phyloP scores from a whole-genome alignment of 2,329 filamentous ascomycete species.

The Exserohilum rostratum region DNA sequence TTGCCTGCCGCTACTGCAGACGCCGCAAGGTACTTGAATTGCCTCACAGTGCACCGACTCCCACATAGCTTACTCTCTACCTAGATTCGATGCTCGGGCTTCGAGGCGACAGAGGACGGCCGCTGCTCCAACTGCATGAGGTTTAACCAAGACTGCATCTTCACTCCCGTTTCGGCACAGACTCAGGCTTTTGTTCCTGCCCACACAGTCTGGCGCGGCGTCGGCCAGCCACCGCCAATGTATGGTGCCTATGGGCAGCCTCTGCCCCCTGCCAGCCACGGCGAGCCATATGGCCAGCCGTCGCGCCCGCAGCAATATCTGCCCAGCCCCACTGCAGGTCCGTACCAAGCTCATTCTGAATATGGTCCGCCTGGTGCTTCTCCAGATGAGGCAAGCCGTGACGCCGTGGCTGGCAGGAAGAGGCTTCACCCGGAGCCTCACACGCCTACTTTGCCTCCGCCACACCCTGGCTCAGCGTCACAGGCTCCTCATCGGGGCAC shows the following conservation, averaged over 20 bases:
- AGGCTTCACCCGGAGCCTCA: conserved; percentile 57
- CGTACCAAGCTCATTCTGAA: conserved; percentile 47
- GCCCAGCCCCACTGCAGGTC: conserved; percentile 54
- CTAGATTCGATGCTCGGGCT: conserved; percentile 77
- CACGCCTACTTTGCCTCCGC: conserved; percentile 57
- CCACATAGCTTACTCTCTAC: conserved; percentile 19
- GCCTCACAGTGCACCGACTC: background rate
- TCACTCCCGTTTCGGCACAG: conserved; percentile 76
- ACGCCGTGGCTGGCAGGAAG: conserved; percentile 52
- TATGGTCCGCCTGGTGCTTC: conserved; percentile 41
- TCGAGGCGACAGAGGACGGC: conserved; percentile 73
- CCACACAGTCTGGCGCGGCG: conserved; percentile 65
- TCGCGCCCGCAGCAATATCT: conserved; percentile 52
- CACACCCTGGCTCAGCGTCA: conserved; percentile 53
- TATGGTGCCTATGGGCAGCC: conserved; percentile 60
- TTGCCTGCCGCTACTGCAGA: conserved; percentile 66
- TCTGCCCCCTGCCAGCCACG: conserved; percentile 48
- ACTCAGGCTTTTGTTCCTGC: conserved; percentile 76
- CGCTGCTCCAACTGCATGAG: conserved; percentile 74
- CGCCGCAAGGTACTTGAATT: conserved; percentile 59
- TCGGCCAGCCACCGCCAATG: conserved; percentile 55
- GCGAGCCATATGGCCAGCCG: conserved; percentile 45
- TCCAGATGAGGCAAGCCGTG: conserved; percentile 48
- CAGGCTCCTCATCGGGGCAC: conserved; percentile 48
- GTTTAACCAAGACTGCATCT: conserved; percentile 79